phyloP scores from a whole-genome alignment of 306 rosid genomes.

The Begonia loranthoides region DNA sequence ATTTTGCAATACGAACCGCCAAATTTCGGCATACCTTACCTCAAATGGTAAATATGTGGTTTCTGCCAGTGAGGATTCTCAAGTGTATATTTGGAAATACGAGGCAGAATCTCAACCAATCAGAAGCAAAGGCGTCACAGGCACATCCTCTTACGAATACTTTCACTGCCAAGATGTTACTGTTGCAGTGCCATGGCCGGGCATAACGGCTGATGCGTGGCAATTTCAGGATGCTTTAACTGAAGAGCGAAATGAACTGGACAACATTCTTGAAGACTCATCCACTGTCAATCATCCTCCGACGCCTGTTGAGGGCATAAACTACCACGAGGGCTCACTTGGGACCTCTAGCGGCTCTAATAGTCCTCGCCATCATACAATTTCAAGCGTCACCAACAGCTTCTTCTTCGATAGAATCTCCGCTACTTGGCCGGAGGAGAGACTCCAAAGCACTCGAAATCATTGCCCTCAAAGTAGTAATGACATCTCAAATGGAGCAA shows the following conservation, averaged over 20 bases:
- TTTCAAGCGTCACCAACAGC: conserved; percentile 63
- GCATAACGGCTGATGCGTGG: conserved; percentile 59
- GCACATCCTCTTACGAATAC: conserved; percentile 66
- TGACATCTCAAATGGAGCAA: conserved; percentile 42
- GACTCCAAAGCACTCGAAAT: conserved; percentile 51
- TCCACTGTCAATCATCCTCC: conserved; percentile 82
- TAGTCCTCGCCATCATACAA: conserved; percentile 70
- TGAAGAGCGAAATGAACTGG: conserved; percentile 34
- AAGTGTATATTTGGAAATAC: conserved; percentile 87
- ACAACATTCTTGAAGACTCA: conserved; percentile 36
- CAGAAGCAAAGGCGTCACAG: conserved; percentile 55
- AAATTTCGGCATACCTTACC: conserved; percentile 74
- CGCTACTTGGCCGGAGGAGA: conserved; percentile 96
- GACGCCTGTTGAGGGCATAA: conserved; percentile 70
- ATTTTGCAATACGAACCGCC: conserved; percentile 69
- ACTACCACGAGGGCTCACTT: conserved; percentile 31
- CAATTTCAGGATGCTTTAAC: conserved; percentile 31
- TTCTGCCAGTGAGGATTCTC: conserved; percentile 95
- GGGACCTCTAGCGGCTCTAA: conserved; percentile 39
- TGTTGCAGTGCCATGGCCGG: conserved; percentile 92
- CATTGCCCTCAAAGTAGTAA: conserved; percentile 62
- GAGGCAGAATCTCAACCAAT: conserved; percentile 82
- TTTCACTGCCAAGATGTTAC: conserved; percentile 91
- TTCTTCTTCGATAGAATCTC: conserved; percentile 88
- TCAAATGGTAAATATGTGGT: conserved; percentile 70